These are phyloP conservation scores for Neurospora intermedia DNA, from an alignment of 495 filamentous ascomycete species.

Conservation along the genomic window DNA sequence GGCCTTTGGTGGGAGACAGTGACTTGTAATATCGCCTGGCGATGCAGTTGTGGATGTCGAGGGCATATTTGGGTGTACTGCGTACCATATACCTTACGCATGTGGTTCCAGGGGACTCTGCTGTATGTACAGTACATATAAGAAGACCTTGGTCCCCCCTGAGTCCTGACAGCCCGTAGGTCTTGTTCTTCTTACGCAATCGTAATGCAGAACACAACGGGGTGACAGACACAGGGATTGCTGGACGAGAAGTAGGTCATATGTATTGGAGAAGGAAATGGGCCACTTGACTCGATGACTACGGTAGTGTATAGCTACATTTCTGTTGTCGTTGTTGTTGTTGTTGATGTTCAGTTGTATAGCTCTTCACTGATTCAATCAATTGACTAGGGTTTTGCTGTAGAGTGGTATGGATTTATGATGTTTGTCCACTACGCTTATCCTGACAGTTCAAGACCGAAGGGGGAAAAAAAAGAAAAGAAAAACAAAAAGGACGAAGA, in stretches of 20 bases:
- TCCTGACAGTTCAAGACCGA: neutral
- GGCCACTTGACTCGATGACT: neutral
- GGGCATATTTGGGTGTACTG: neutral
- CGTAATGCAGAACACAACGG: neutral
- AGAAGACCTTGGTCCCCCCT: neutral
- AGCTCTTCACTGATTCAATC: neutral
- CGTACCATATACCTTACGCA: neutral
- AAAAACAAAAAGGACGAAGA: neutral
- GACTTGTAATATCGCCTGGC: neutral
- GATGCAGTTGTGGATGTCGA: neutral
- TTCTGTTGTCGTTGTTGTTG: neutral
- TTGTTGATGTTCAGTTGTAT: too few species aligned
- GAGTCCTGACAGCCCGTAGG: neutral
- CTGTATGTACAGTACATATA: neutral
- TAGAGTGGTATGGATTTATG: neutral
- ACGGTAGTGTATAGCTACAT: neutral
- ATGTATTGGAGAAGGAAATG: neutral
- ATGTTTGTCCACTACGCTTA: neutral
- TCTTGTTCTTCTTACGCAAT: neutral
- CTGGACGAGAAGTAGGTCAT: neutral
- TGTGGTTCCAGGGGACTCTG: neutral
- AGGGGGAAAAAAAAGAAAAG: conserved; percentile 1
- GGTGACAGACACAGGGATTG: neutral
- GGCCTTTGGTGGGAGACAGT: too few species aligned
- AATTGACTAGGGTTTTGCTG: neutral